phyloP scores from a whole-genome alignment of 1,139 yeast species.

The Nakaseomyces kungkrabaensis region DNA sequence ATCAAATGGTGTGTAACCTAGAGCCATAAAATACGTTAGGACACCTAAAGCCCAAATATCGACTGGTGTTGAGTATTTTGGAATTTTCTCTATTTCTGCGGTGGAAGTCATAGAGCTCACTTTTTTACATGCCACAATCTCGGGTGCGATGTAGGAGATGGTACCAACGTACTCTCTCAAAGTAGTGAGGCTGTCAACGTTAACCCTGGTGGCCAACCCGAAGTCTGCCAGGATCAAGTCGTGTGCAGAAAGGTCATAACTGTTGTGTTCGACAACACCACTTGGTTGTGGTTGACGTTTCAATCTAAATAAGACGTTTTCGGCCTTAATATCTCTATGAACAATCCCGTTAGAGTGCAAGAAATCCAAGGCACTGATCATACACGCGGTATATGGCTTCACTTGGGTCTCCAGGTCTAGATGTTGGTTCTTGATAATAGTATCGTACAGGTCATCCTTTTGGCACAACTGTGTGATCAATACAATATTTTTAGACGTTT shows the following conservation, averaged over 20 bases:
- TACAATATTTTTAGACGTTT: constrained; percentile 49
- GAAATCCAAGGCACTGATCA: constrained; percentile 50
- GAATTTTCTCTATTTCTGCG: constrained; percentile 12
- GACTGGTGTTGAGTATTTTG: constrained; percentile 43
- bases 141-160: constrained; percentile 70
- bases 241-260: constrained; percentile 30
- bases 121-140: constrained; percentile 43
- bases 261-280: constrained; percentile 5
- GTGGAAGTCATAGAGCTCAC: constrained; percentile 12
- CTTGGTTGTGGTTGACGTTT: constrained; percentile 5
- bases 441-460: constrained; percentile 61
- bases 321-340: constrained; percentile 86
- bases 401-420: constrained; percentile 41
- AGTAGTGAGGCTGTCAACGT: constrained; percentile 15
- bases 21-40: constrained; percentile 56
- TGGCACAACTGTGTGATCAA: constrained; percentile 58
- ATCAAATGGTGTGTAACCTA: constrained; percentile 75
- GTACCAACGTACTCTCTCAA: constrained; percentile 51
- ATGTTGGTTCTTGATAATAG: constrained; percentile 39
- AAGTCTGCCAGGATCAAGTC: constrained; percentile 62
- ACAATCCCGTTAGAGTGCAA: constrained; percentile 65
- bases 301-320: constrained; percentile 53
- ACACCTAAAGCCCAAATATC: constrained; percentile 80
- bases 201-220: constrained; percentile 37
- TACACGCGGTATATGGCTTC: constrained; percentile 35